Percentiles rank a stretch among this genome's conserved stretches.
Evolutionary conservation across 495 filamentous ascomycete genomes (phyloP).

Genomic region (Penicillium flavigenum): DNA sequence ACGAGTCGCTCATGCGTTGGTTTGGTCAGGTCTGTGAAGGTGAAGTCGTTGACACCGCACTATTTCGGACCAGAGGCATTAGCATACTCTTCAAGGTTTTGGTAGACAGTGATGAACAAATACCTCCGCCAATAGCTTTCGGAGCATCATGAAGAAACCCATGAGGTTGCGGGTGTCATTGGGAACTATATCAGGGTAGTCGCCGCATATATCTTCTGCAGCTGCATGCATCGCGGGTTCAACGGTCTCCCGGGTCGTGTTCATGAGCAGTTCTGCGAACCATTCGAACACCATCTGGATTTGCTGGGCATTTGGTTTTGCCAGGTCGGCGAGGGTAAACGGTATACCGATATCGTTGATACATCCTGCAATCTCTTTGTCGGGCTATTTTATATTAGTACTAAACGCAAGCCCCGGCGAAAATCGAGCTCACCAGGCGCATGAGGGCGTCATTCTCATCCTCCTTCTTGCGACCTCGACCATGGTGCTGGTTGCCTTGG

Average conservation of each 20-base stretch:
- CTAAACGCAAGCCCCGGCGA: neutral
- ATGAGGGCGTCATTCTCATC: conserved; percentile 85
- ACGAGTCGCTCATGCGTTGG: conserved; percentile 84
- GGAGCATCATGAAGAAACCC: conserved; percentile 83
- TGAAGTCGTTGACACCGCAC: conserved; percentile 91
- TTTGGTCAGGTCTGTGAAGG: conserved; percentile 82
- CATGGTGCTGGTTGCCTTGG: conserved; percentile 59
- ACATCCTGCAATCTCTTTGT: conserved; percentile 91
- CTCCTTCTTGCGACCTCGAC: conserved; percentile 67
- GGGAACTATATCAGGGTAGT: conserved; percentile 76
- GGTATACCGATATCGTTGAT: conserved; percentile 93
- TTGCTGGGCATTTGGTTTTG: conserved; percentile 89
- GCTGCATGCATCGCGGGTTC: conserved; percentile 93
- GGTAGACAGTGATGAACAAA: neutral
- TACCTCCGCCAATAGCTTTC: conserved; percentile 72
- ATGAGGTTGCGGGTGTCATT: conserved; percentile 86
- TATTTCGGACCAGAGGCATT: conserved; percentile 21
- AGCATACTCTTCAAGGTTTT: neutral
- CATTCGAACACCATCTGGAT: conserved; percentile 97
- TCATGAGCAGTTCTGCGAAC: conserved; percentile 92
- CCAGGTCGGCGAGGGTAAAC: conserved; percentile 83
- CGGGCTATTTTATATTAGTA: conserved; percentile 48
- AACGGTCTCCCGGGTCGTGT: conserved; percentile 82
- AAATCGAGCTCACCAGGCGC: conserved; percentile 60
- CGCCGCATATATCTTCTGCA: conserved; percentile 78